Conservation (phyloP, 1,284 basidiomycete genomes). For the Sporisorium scitamineum region DNA sequence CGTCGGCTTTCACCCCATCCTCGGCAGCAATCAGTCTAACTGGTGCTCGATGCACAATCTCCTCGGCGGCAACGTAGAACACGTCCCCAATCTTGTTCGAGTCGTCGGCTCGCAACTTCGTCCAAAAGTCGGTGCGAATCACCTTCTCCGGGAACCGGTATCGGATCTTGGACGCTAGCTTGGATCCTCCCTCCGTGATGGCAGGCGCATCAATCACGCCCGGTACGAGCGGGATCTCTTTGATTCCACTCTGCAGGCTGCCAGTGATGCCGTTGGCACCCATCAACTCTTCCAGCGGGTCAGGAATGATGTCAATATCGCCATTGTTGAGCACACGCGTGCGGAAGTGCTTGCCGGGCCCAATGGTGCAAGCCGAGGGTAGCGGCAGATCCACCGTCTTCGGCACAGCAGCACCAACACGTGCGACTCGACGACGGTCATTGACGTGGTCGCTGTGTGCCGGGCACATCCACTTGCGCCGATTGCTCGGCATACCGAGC, state of each 20-base stretch:
- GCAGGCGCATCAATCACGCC: slow-evolving; percentile 40
- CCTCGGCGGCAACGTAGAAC: slow-evolving; percentile 44
- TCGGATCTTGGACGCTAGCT: slow-evolving; percentile 73
- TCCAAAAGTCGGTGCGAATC: slow-evolving; percentile 95
- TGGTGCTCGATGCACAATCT: slow-evolving; percentile 19
- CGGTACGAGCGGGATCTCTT: slow-evolving; percentile 70
- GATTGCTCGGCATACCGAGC: slow-evolving; percentile 83
- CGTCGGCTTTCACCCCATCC: slow-evolving; percentile 4
- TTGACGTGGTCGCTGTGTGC: slow-evolving; percentile 87
- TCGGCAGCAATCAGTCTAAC: slow-evolving; percentile 22
- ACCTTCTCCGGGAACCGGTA: slow-evolving; percentile 94
- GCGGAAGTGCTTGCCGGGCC: slow-evolving; percentile 77
- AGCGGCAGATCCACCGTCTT: slow-evolving; percentile 48
- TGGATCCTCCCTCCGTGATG: slow-evolving; percentile 67
- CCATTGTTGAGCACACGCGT: slow-evolving; percentile 86
- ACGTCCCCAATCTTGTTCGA: slow-evolving; percentile 39
- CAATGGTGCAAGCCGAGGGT: slow-evolving; percentile 61
- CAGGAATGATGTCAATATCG: slow-evolving; percentile 85
- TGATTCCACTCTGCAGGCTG: slow-evolving; percentile 41
- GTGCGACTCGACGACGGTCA: slow-evolving; percentile 57
- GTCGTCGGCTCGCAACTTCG: slow-evolving; percentile 36
- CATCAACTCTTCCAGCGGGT: slow-evolving; percentile 66
- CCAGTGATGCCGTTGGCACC: slow-evolving; percentile 38
- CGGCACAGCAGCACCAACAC: slow-evolving; percentile 37
- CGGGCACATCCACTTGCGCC: slow-evolving; percentile 98